Evolutionary conservation across 2,329 filamentous ascomycete species (phyloP), one percentile per base, ranked within the genome.

Genomic region (Stemphylium beticola): DNA sequence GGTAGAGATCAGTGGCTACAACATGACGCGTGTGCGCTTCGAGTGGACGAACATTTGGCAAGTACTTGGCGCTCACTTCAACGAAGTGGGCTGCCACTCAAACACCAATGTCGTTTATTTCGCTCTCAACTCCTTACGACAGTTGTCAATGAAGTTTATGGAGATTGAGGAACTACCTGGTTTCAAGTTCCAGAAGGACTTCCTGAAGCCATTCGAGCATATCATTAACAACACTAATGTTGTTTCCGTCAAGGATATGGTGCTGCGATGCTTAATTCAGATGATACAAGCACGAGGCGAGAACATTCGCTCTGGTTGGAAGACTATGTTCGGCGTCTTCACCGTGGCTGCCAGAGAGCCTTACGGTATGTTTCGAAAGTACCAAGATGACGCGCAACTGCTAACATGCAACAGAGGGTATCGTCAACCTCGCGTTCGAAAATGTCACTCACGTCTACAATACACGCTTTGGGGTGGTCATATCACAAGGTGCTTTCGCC

Each of bases 141-240:
- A 99, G 74, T 80, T 99, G 36, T 97, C 93, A 0, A 98, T 99
- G 93, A 89, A 93, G 15, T 99, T 99, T 73, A 91, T 99, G 90
- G 95, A 99, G 76, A 92, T 98, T 57, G 95, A 96, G 73, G 95
- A 99, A 75, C 78, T 99, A 64, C 92, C 95, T 1, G 95, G 96
- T 69, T 99, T 99, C 85, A 98, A 98, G 76, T 99, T 99, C 72
- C 95, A 99, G 69, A 99, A 99, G 74, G 93, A 99, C 73, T 99
- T 99, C 74, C 79, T 99, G 49, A 98, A 97, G 76, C 95, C 96
- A 0, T 99, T 99, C 67, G 93, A 99, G 78, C 92, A 98, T 74
- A 92, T 99, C 66, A 91, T 99, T 79, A 88, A 90, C 53, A 98
- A 99, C 74, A 95, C 92, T 37, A 91, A 83, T 60, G 92, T 95